Evolutionary conservation across 2,329 filamentous ascomycete genomes (phyloP), one percentile per base, ranked within the genome.

Genomic region (Phialophora tarda): DNA sequence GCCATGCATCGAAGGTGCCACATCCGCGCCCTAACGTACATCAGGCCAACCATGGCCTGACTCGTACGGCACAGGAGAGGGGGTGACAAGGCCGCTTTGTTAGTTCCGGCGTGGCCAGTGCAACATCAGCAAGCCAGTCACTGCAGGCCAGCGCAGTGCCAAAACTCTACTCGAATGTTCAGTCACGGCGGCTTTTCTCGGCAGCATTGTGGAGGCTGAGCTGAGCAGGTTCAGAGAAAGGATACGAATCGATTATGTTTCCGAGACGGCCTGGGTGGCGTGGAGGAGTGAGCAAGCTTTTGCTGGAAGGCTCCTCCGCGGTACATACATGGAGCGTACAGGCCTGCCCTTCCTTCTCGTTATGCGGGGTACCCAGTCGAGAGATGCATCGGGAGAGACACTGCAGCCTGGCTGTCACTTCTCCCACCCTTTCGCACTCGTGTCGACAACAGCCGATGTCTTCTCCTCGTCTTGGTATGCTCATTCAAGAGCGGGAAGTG

Each of bases 161-260:
- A n/a, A 55, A 53, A 55, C 53, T 30, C 53, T 28, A 55, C 28
- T 47, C 57, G 34, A 65, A n/a, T 12, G 30, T 53, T 21, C 41
- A 17, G 44, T 55, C 32, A 55, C 50, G 47, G 48, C 55, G 62
- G 56, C 62, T 34, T 14, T 23, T 12, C 41, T 38, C 58, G 63
- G 63, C 58, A 61, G 44, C 38, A 34, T 28, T 61, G 53, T 38
- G 58, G 63, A 66, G 59, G 63, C 63, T 66, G 63, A 66, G 63
- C 63, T 62, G 58, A 66, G 32, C 51, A 62, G 21, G 14, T 28
- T 59, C 51, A 65, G 21, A 55, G 21, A 14, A 17, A 38, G 38
- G 2, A 65, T 53, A 51, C 50, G 63, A 61, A 41, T 26, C 41
- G 34, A 51, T 23, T 10, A 41, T 41, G 6, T 58, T 47, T 58